Conservation (phyloP, 2,329 filamentous ascomycete genomes). For the Magnaporthiopsis incrustans region DNA sequence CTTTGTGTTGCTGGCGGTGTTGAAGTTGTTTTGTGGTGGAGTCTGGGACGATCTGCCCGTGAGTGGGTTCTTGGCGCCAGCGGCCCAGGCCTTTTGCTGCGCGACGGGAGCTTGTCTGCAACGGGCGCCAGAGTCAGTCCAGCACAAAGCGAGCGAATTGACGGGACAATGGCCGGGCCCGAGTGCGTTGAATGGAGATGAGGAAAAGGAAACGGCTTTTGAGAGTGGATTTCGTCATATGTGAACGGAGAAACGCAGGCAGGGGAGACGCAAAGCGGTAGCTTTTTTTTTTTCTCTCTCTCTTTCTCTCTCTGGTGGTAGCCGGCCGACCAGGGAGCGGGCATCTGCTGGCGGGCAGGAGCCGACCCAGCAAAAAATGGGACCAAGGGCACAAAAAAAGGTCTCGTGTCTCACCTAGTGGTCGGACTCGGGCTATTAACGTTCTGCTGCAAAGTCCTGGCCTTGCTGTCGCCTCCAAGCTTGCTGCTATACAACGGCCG, state of each 20-base stretch:
- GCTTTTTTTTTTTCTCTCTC: neutral
- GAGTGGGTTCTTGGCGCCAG: slow-evolving; percentile 23
- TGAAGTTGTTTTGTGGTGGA: slow-evolving; percentile 15
- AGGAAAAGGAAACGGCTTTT: slow-evolving; percentile 1
- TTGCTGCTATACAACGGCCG: slow-evolving; percentile 24
- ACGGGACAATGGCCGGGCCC: neutral
- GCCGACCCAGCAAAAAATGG: slow-evolving; percentile 11
- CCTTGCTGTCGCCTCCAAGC: slow-evolving; percentile 19
- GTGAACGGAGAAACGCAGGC: neutral
- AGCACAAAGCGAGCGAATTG: neutral
- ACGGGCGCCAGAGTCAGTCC: slow-evolving; percentile 9
- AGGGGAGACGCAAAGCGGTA: neutral
- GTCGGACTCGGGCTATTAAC: slow-evolving; percentile 18
- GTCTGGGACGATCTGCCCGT: slow-evolving; percentile 19
- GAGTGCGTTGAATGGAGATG: slow-evolving; percentile 1
- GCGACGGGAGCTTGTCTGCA: slow-evolving; percentile 21
- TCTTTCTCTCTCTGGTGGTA: neutral
- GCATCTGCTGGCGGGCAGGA: neutral
- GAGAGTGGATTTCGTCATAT: neutral
- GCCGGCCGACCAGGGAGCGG: neutral
- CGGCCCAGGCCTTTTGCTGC: slow-evolving; percentile 21
- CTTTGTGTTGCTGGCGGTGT: slow-evolving; percentile 15
- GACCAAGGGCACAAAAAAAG: slow-evolving; percentile 15
- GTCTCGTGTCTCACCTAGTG: slow-evolving; percentile 25
- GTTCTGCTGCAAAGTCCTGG: slow-evolving; percentile 15